Percentiles rank a stretch among this genome's conserved stretches.
Evolutionary conservation across 176 grass and related monocot species (phyloP).

Genomic region (Typha latifolia): DNA sequence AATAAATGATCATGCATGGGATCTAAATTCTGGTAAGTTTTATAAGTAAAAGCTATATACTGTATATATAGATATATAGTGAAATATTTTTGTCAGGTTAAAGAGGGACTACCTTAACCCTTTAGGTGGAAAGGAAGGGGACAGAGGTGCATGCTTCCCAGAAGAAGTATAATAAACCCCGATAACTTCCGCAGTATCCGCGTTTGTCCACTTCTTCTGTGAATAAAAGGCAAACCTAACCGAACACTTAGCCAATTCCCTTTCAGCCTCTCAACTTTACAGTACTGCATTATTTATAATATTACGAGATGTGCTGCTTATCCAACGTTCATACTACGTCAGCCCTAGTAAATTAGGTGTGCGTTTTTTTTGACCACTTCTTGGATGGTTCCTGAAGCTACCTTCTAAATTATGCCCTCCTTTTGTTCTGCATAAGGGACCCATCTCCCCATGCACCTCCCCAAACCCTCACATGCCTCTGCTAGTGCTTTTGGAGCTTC

Average conservation of each 20-base stretch:
- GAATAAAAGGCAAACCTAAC: slow-evolving; percentile 12
- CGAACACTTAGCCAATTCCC: slow-evolving; percentile 3
- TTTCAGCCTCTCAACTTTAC: not conserved
- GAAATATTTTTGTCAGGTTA: not conserved
- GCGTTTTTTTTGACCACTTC: not conserved
- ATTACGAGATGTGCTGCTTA: not conserved
- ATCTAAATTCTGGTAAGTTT: too few species aligned
- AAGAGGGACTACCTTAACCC: not conserved
- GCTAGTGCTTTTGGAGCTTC: not conserved
- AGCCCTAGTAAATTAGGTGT: slow-evolving; percentile 1
- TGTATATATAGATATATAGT: too few species aligned
- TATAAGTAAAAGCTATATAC: too few species aligned
- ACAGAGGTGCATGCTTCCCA: not conserved
- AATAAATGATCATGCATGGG: too few species aligned
- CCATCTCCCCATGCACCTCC: slow-evolving; percentile 1
- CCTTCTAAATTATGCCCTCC: not conserved
- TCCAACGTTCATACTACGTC: slow-evolving; percentile 1
- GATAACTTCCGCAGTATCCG: slow-evolving; percentile 6
- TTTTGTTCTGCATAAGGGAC: not conserved
- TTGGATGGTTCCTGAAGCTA: not conserved
- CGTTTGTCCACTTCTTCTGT: slow-evolving; percentile 3
- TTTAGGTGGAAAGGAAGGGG: not conserved
- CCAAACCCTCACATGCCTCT: slow-evolving; percentile 7
- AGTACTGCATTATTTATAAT: not conserved
- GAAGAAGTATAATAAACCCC: not conserved